Evolutionary conservation across 768 basidiomycete species (phyloP), one percentile per base, ranked within the genome.

Genomic region (Collybia sordida): DNA sequence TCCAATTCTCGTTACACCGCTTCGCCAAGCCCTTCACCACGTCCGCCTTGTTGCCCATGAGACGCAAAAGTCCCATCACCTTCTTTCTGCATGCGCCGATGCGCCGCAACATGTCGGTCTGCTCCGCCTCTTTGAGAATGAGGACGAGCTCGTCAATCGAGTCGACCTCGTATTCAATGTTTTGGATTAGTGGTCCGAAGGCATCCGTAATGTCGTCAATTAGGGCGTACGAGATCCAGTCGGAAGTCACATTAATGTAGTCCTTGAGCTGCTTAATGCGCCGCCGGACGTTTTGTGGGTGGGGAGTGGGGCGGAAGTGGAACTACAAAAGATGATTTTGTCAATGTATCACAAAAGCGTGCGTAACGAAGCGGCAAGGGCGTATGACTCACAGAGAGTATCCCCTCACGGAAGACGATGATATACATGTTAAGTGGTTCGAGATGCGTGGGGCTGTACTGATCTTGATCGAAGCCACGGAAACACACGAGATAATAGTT

Each of bases 351-450:
- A 18, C 12, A 9, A 23, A 1, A 9, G 19, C 35, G 41, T n/a
- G 42, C 49, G 38, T 12, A 14, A 53, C 35, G 35, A 8, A 27
- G 49, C 28, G 19, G 37, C 37, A 21, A 21, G 6, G 22, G 38
- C 5, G 40, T 24, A 18, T 48, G 12, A 78, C 87, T 61, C 60
- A 97, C 95, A 7, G 93, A 97, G 42, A 98, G 74, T 1, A 86
- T 98, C 15, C 97, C 97, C 66, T 98, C 97, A 19, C 96, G 81
- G 73, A 99, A 98, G 42, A 99, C 97, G 59, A 98, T 90, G 59
- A 99, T 96, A 71, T 99, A 99, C 96, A 98, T 98, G 71, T 99
- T 99, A 56, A 98, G 77, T 14, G 97, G 97, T 66, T 99, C 96
- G 40, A 99, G 85, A 67, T 98, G 87, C 1, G 94, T 98, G 15